Percentiles rank a stretch among this genome's conserved stretches.
Evolutionary conservation across 306 rosid genomes (phyloP).

Genomic region (Vigna mungo): DNA sequence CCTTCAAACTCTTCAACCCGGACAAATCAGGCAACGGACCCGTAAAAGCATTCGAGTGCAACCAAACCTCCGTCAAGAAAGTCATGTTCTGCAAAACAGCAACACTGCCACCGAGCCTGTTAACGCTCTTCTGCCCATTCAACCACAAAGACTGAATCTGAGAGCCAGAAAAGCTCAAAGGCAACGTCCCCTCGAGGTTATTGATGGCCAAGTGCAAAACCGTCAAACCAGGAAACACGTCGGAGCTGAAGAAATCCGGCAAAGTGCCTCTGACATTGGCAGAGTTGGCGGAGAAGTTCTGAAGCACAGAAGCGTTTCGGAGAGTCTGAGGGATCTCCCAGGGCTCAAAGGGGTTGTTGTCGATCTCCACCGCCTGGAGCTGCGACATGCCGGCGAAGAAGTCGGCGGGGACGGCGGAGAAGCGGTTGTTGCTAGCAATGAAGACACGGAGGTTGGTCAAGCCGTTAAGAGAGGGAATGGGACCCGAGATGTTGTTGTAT

Average conservation of each 20-base stretch:
- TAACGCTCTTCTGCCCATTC: conserved; percentile 71
- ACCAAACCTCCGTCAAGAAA: conserved; percentile 73
- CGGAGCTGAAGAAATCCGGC: conserved; percentile 62
- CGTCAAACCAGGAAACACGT: conserved; percentile 58
- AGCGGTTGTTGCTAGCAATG: conserved; percentile 59
- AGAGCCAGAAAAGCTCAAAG: conserved; percentile 55
- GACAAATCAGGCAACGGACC: conserved; percentile 81
- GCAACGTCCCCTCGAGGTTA: conserved; percentile 66
- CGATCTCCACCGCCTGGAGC: conserved; percentile 67
- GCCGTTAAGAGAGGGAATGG: conserved; percentile 67
- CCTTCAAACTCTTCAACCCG: conserved; percentile 56
- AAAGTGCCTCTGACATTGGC: conserved; percentile 69
- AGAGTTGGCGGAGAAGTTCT: conserved; percentile 80
- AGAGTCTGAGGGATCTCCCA: conserved; percentile 74
- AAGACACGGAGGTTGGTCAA: conserved; percentile 59
- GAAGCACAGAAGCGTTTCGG: conserved; percentile 59
- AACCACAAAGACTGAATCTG: conserved; percentile 78
- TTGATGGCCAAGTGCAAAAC: conserved; percentile 80
- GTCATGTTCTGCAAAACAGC: conserved; percentile 76
- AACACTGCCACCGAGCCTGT: conserved; percentile 62
- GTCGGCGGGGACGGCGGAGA: conserved; percentile 62
- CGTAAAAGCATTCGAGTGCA: conserved; percentile 70
- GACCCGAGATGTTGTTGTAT: conserved; percentile 78
- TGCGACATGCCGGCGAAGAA: conserved; percentile 67
- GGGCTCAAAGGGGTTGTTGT: conserved; percentile 67